Base-by-base conservation (phyloP, 2,329 filamentous ascomycete species). In the Phialocephala subalpina region DNA sequence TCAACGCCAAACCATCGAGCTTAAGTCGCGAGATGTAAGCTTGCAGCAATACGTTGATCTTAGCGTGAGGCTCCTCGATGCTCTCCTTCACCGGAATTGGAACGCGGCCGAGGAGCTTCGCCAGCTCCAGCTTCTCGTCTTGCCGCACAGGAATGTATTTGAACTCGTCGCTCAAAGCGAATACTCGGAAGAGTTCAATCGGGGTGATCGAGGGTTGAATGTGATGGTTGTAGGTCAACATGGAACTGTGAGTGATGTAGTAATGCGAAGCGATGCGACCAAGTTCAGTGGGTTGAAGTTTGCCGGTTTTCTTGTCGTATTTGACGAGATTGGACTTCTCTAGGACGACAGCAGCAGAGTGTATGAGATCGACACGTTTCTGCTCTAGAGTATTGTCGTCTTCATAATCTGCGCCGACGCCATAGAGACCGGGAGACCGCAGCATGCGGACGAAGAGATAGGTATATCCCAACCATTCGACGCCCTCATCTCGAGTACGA, bases 381-480 rank as follows among this genome's bases (percentile, higher is more conserved):
- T 99, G 97, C 78, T 98, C 95, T 40, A 99, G 81, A 1, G 92
- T 91, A 58, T 92, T 92, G 71, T 99, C 96, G 63, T 97, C 90
- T 74, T 97, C 94, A 73, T 98, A 99, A 74, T 99, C 97, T 12
- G 94, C 90, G 4, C 96, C 96, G 59, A 99, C 96, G 75, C 96
- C 95, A 77, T 99, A 99, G 14, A 99, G 82, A 0, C 93, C 95
- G 40, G 96, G 96, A 2, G 95, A 97, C 35, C 96, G 90, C 69
- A 99, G 86, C 96, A 99, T 99, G 58, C 96, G 92, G 62, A 99
- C 93, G 76, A 97, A 99, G 20, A 99, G 88, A 78, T 99, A 99
- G 0, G 95, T 97, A 79, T 99, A 99, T 14, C 96, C 95, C 38
- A 99, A 87, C 96, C 96, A 99, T 77, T 99, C 94, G n/a, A 99